phyloP scores from a whole-genome alignment of 2,329 filamentous ascomycete genomes.

The Fusarium newnesense region DNA sequence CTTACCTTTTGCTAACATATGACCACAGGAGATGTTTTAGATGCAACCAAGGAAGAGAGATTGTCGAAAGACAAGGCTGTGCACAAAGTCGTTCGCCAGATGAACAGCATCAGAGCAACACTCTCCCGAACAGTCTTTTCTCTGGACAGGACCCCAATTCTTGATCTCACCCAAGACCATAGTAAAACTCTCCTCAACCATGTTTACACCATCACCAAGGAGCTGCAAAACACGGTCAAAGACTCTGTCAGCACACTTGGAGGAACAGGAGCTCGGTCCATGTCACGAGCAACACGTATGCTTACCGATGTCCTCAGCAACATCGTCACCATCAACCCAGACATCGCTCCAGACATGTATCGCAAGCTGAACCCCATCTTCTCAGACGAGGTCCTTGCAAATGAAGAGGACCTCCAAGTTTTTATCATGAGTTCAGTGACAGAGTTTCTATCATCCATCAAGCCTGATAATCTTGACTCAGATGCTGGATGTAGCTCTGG shows the following conservation, averaged over 20 bases:
- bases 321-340: neutral
- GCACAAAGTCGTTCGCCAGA: neutral
- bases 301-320: neutral
- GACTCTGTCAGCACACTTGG: neutral
- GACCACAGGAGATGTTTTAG: neutral
- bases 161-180: neutral
- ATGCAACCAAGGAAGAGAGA: neutral
- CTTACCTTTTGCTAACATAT: neutral
- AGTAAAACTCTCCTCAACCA: accelerated
- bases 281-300: slow-evolving; percentile 1
- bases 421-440: neutral
- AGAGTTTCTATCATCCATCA: neutral
- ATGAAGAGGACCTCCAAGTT: neutral
- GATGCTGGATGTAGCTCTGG: neutral
- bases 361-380: neutral
- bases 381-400: accelerated
- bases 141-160: neutral
- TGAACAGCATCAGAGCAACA: slow-evolving; percentile 3
- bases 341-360: neutral
- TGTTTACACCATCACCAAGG: neutral
- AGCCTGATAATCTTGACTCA: neutral
- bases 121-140: neutral
- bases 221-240: neutral
- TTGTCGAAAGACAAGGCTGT: neutral
- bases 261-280: neutral